phyloP scores from a whole-genome alignment of 371 early-diverging fungal genomes.

The Coemansia sp. region DNA sequence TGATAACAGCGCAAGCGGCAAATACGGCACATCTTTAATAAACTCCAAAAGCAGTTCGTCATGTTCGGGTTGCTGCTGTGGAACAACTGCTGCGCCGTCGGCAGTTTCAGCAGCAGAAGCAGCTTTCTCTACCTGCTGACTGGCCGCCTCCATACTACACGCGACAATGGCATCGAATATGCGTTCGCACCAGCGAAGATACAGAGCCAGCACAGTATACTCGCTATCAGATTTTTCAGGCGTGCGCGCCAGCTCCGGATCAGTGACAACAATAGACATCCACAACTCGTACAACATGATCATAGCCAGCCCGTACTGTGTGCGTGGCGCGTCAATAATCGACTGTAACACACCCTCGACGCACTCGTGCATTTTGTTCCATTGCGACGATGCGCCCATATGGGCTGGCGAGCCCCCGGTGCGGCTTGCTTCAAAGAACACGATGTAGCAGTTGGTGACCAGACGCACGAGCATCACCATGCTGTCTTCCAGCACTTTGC shows the following conservation, averaged over 20 bases:
- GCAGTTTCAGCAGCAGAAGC: not conserved
- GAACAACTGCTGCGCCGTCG: not conserved
- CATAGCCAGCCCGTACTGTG: constrained; percentile 30
- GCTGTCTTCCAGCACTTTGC: constrained; percentile 41
- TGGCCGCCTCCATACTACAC: constrained; percentile 11
- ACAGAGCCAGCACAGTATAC: constrained; percentile 26
- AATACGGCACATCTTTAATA: constrained; percentile 33
- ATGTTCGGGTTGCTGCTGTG: constrained; percentile 10
- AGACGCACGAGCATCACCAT: constrained; percentile 44
- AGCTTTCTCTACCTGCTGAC: constrained; percentile 1
- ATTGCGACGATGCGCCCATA: not conserved
- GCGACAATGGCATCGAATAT: constrained; percentile 33
- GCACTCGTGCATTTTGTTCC: constrained; percentile 27
- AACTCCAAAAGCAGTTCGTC: constrained; percentile 34
- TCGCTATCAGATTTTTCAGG: not conserved
- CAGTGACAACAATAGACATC: constrained; percentile 37
- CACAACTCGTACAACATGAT: constrained; percentile 44
- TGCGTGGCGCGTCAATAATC: constrained; percentile 24
- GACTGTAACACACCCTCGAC: constrained; percentile 22
- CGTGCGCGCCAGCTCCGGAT: constrained; percentile 20
- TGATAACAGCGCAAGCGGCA: constrained; percentile 4
- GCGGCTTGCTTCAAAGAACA: not conserved
- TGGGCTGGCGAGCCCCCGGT: not conserved
- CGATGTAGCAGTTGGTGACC: constrained; percentile 33
- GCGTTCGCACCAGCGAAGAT: constrained; percentile 36